Conservation (phyloP, 305 asterid species). For the Rubia peregrina region DNA sequence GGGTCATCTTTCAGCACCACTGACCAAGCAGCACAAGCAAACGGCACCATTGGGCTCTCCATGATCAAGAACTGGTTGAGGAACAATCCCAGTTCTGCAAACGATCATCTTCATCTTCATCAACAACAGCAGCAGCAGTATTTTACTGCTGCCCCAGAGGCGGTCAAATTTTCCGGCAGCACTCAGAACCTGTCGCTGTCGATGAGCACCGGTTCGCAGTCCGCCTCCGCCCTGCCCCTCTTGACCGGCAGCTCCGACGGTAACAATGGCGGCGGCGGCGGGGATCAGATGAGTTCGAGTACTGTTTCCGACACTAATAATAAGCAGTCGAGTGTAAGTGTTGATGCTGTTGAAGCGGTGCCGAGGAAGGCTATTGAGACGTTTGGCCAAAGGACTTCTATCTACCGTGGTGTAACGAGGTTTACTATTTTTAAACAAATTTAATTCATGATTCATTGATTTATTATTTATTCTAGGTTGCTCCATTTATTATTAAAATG, state of each 20-base stretch:
- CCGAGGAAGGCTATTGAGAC: conserved; percentile 67
- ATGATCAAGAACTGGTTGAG: conserved; percentile 81
- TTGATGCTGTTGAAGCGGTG: conserved; percentile 39
- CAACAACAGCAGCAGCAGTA: neutral
- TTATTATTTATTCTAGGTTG: neutral
- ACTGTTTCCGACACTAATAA: conserved; percentile 16
- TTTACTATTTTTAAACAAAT: neutral
- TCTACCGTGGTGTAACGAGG: conserved; percentile 96
- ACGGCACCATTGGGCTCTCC: conserved; percentile 49
- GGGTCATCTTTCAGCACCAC: conserved; percentile 19
- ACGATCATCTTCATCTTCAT: conserved; percentile 17
- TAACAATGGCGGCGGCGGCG: conserved; percentile 16
- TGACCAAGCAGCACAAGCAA: conserved; percentile 20
- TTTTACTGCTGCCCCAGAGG: conserved; percentile 8
- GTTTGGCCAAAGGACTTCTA: conserved; percentile 84
- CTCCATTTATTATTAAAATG: neutral
- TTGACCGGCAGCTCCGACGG: conserved; percentile 18
- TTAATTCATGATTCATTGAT: neutral
- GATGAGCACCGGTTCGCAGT: conserved; percentile 57
- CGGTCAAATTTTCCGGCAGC: neutral
- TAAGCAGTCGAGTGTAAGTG: conserved; percentile 11
- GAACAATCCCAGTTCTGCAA: conserved; percentile 30
- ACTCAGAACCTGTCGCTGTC: conserved; percentile 50
- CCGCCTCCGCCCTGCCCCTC: conserved; percentile 26
- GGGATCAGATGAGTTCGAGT: conserved; percentile 24